A percentile compares a stretch with the other conserved stretches of the same genome.
Evolutionary conservation across 805 yeast species (phyloP).

Genomic region (Hanseniaspora lachancei): DNA sequence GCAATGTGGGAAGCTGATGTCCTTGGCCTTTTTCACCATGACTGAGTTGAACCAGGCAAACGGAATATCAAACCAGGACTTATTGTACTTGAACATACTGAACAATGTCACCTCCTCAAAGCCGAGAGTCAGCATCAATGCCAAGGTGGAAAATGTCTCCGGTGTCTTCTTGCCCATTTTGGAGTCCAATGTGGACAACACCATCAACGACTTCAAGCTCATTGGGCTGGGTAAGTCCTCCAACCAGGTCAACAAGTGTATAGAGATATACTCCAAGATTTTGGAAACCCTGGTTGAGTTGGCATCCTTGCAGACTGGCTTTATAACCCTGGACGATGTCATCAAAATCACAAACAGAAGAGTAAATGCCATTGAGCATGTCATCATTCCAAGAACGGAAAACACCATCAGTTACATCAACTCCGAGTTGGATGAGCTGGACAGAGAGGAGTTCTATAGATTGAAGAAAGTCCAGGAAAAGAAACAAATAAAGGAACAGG

Average conservation of each 20-base stretch:
- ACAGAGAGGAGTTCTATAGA: constrained; percentile 94
- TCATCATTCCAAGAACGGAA: constrained; percentile 93
- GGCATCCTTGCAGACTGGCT: constrained; percentile 93
- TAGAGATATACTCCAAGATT: constrained; percentile 81
- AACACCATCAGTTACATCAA: constrained; percentile 85
- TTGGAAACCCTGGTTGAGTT: constrained; percentile 94
- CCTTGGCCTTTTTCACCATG: constrained; percentile 90
- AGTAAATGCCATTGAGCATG: constrained; percentile 97
- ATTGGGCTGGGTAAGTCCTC: constrained; percentile 98
- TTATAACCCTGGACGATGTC: constrained; percentile 90
- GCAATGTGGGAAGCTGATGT: constrained; percentile 98
- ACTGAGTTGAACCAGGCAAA: constrained; percentile 97
- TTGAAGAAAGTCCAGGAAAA: constrained; percentile 92
- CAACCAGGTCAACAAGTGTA: constrained; percentile 91
- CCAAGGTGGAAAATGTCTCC: constrained; percentile 89
- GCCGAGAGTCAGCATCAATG: constrained; percentile 80
- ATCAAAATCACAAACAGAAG: constrained; percentile 96
- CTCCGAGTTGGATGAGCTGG: constrained; percentile 92
- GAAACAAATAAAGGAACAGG: constrained; percentile 69
- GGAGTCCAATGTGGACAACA: constrained; percentile 69
- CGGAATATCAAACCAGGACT: constrained; percentile 45
- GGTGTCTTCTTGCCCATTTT: constrained; percentile 92
- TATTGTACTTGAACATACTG: constrained; percentile 88
- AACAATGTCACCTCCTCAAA: constrained; percentile 61
- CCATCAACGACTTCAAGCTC: constrained; percentile 84